Conservation (phyloP, 2,329 filamentous ascomycete genomes). For the Bisporella sp. region DNA sequence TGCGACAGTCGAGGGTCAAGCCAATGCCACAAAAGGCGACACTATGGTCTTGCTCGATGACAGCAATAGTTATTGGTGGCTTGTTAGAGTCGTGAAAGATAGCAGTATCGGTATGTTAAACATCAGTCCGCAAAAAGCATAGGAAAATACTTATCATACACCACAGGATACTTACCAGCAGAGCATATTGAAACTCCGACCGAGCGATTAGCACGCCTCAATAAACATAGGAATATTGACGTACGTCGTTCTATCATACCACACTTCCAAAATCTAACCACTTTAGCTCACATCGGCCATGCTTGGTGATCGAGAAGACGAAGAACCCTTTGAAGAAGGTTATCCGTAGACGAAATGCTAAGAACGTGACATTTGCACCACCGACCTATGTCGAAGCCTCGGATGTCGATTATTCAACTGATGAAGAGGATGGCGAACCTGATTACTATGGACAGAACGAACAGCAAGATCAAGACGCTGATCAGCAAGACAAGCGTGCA, state of each 20-base stretch:
- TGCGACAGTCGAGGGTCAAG: conserved; percentile 94
- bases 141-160: neutral
- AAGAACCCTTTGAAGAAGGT: conserved; percentile 70
- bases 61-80: conserved; percentile 99
- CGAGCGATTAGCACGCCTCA: conserved; percentile 83
- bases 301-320: conserved; percentile 66
- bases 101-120: conserved; percentile 68
- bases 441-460: conserved; percentile 40
- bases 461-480: conserved; percentile 33
- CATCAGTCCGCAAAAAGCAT: too few relatives aligned
- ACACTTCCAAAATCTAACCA: conserved; percentile 10
- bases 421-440: conserved; percentile 50
- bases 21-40: conserved; percentile 96
- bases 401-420: conserved; percentile 62
- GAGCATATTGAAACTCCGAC: conserved; percentile 98
- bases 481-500: conserved; percentile 18
- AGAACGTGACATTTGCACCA: conserved; percentile 64
- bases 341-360: conserved; percentile 62
- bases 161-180: conserved; percentile 81
- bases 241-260: conserved; percentile 46
- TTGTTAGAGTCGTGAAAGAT: conserved; percentile 94
- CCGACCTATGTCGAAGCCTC: conserved; percentile 68
- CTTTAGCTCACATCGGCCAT: conserved; percentile 59
- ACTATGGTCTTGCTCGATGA: conserved; percentile 98
- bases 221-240: conserved; percentile 98